These are phyloP conservation scores for Cyclotella choctawhatcheeana DNA, from an alignment of 108 stramenopile genomes.

Conservation along the genomic window DNA sequence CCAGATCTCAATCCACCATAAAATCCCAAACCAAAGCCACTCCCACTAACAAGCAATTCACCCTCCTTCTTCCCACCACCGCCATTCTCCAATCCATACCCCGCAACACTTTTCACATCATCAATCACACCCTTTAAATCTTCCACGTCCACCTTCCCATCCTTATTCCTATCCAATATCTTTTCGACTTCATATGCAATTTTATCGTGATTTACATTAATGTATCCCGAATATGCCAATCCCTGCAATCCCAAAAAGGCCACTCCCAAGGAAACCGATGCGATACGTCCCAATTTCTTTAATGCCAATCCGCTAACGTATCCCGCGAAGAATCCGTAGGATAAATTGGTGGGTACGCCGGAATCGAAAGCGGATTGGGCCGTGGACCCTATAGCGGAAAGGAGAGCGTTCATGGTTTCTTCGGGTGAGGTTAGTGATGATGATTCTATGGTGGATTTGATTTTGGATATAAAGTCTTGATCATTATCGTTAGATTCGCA, in stretches of 20 bases:
- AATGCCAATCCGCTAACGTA: constrained; percentile 75
- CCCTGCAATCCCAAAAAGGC: constrained; percentile 75
- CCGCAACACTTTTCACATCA: constrained; percentile 38
- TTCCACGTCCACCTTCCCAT: constrained; percentile 39
- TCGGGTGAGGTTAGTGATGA: neutral
- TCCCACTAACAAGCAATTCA: constrained; percentile 19
- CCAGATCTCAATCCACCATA: constrained; percentile 48
- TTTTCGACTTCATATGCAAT: constrained; percentile 47
- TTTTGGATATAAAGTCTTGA: constrained; percentile 33
- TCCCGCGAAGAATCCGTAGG: constrained; percentile 78
- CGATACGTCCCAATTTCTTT: constrained; percentile 72
- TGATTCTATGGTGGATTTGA: constrained; percentile 34
- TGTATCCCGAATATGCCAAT: constrained; percentile 67
- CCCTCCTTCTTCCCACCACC: too few species aligned
- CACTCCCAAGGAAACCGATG: constrained; percentile 67
- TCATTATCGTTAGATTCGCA: constrained; percentile 18
- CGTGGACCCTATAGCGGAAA: constrained; percentile 14
- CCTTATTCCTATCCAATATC: constrained; percentile 45
- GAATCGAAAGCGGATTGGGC: constrained; percentile 50
- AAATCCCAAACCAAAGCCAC: constrained; percentile 51
- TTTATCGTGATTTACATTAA: constrained; percentile 72
- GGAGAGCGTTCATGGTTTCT: constrained; percentile 9
- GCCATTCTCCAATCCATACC: constrained; percentile 30
- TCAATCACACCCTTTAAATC: constrained; percentile 37
- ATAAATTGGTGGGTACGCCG: constrained; percentile 60